phyloP scores from a whole-genome alignment of 139 green algal genomes.

The Trebouxia sp. region DNA sequence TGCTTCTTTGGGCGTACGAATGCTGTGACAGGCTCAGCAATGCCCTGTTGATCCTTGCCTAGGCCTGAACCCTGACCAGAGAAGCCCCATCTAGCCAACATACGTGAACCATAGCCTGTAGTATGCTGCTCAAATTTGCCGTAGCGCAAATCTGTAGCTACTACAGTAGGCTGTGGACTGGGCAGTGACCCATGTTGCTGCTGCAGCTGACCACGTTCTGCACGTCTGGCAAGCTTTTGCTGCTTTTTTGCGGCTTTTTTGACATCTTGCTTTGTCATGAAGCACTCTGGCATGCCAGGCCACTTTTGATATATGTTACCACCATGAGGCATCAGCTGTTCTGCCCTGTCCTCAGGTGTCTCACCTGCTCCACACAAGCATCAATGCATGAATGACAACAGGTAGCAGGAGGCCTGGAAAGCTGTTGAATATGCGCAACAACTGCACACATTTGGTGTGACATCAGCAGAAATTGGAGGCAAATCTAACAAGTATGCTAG shows the following conservation, averaged over 20 bases:
- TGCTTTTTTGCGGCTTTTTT: conserved; percentile 35
- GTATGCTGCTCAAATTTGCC: conserved; percentile 77
- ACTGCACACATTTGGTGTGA: too few relatives aligned
- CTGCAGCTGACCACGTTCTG: background rate
- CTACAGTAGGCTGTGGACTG: background rate
- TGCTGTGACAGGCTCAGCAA: conserved; percentile 59
- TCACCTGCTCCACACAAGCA: background rate
- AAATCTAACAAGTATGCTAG: too few relatives aligned
- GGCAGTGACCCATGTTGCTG: background rate
- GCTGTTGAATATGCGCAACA: too few relatives aligned
- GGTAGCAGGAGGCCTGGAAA: too few relatives aligned
- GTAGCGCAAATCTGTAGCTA: conserved; percentile 39
- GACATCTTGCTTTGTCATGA: conserved; percentile 27
- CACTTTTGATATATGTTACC: background rate
- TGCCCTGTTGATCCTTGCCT: conserved; percentile 51
- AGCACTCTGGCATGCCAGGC: background rate
- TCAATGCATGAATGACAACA: background rate
- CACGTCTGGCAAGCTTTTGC: conserved; percentile 31
- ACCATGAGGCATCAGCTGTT: background rate
- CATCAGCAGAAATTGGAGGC: too few relatives aligned
- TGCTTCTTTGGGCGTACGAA: conserved; percentile 52
- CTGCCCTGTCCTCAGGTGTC: background rate
- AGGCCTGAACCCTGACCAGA: conserved; percentile 57
- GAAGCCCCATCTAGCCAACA: conserved; percentile 77
- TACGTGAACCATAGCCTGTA: conserved; percentile 66